Base-by-base conservation (phyloP, 768 basidiomycete genomes). In the Pulveroboletus sp. region DNA sequence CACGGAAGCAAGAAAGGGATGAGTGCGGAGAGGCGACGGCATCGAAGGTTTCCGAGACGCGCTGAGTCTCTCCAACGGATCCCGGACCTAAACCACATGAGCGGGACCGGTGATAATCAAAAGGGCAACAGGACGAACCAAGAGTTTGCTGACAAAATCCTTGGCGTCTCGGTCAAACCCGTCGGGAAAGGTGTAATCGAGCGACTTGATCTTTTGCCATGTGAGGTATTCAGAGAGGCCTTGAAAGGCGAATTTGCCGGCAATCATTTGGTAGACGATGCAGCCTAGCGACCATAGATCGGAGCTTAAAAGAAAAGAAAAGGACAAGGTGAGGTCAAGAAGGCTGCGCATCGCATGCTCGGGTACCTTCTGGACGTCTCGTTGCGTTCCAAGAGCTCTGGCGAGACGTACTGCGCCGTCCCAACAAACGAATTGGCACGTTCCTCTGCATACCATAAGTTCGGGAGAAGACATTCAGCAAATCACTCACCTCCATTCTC, bases 271-370 rank as follows among this genome's bases (percentile, higher is more conserved):
- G 69, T 82, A 98, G 19, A 98, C 69, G 37, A 97, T 85, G 68
- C 95, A 97, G 2, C 94, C 97, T 21, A 97, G 76, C 5, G 94
- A 90, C 95, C 95, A 99, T 10, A 93, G 76, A 67, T 98, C 97
- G 34, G 94, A 90, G 53, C 93, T 94, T 49, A 35, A 13, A 2
- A 43, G 25, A 5, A n/a, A n/a, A n/a, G n/a, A n/a, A n/a, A n/a
- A n/a, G n/a, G 6, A 19, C 13, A 21, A 24, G 5, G 16, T 46
- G 9, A 39, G 12, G n/a, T 39, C n/a, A 11, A 23, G 2, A 0
- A 39, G 4, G 37, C 5, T 9, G 12, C 8, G 27, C 8, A 29
- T 29, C 8, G 24, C 20, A 6, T n/a, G 2, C 2, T 24, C 1
- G 31, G 72, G 47, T 51, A 91, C 91, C 89, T 84, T 69, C 78